Evolutionary conservation across 306 rosid genomes (phyloP), one percentile per base, ranked within the genome.

Genomic region (Rosa persica): DNA sequence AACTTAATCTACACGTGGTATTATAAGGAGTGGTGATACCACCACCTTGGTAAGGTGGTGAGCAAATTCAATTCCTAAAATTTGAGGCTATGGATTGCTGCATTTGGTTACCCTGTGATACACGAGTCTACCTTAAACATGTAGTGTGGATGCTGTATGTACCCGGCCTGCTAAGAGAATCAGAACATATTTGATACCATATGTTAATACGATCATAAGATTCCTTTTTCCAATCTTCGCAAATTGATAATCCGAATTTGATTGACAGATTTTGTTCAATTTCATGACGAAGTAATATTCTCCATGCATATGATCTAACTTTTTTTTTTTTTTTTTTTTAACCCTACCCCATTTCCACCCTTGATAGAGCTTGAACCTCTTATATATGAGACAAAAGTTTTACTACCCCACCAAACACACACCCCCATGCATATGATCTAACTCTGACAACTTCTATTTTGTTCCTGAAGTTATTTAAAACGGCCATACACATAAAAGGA

Each of bases 141-240:
- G 62, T 55, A 3, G 61, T 54, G 62, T 22, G 12, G 62, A 55
- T 55, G 62, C n/a, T 9, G 62, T n/a, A 20, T 20, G 61, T 6
- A n/a, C 61, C 25, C 25, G n/a, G 9, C 1, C 8, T 22, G 34
- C 34, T 9, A 8, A 34, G 67, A 42, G 73, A 68, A 68, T 68
- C 73, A 68, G 73, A 68, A 43, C 52, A 43, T 68, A 68, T 40
- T 20, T 60, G 38, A 61, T 61, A 27, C 40, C 67, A 27, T 61
- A 20, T 27, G 40, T 27, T 61, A 25, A 60, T 61, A 61, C 27
- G 40, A 17, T 36, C 65, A 73, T 52, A 66, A 38, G 48, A 73
- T 51, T 52, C 65, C 15, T 20, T 54, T 34, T 51, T 72, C 64
- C 64, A 49, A 49, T 72, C 27, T 34, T 10, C 6, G 19, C n/a